Conservation (phyloP, 371 early-diverging fungal species). For the Nosema muscidifuracis region DNA sequence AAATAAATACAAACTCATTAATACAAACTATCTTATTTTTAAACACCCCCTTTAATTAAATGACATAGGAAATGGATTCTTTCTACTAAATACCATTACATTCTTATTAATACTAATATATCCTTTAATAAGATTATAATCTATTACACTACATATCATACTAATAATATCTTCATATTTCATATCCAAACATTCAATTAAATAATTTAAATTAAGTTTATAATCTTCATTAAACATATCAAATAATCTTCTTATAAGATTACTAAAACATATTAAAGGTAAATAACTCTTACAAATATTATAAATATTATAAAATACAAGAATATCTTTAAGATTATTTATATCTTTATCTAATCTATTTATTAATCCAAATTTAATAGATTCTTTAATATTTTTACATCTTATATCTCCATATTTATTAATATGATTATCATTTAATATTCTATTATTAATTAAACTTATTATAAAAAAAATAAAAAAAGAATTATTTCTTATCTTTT, state of each 20-base stretch:
- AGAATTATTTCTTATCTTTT: not conserved
- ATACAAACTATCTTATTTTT: too few relatives aligned
- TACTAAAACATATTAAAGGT: slow-evolving; percentile 20
- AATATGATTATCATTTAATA: not conserved
- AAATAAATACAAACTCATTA: too few relatives aligned
- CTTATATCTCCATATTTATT: not conserved
- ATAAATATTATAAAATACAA: slow-evolving; percentile 1
- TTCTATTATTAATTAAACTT: slow-evolving; percentile 15
- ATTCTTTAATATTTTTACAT: not conserved
- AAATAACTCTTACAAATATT: not conserved
- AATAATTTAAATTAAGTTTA: slow-evolving; percentile 15
- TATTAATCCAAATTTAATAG: slow-evolving; percentile 1
- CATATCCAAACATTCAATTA: slow-evolving; percentile 2
- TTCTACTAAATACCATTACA: slow-evolving; percentile 28
- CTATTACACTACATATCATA: slow-evolving; percentile 16
- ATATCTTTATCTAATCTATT: not conserved
- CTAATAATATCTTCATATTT: slow-evolving; percentile 17
- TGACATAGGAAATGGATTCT: slow-evolving; percentile 26
- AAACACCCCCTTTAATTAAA: too few relatives aligned
- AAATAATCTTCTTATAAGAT: slow-evolving; percentile 6
- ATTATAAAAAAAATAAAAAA: slow-evolving; percentile 20
- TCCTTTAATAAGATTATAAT: slow-evolving; percentile 18
- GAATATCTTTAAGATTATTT: not conserved
- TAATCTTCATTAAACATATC: not conserved
- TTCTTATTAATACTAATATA: slow-evolving; percentile 25